Evolutionary conservation across 2,329 filamentous ascomycete genomes (phyloP), one percentile per base, ranked within the genome.

Genomic region (Bertia moriformis): DNA sequence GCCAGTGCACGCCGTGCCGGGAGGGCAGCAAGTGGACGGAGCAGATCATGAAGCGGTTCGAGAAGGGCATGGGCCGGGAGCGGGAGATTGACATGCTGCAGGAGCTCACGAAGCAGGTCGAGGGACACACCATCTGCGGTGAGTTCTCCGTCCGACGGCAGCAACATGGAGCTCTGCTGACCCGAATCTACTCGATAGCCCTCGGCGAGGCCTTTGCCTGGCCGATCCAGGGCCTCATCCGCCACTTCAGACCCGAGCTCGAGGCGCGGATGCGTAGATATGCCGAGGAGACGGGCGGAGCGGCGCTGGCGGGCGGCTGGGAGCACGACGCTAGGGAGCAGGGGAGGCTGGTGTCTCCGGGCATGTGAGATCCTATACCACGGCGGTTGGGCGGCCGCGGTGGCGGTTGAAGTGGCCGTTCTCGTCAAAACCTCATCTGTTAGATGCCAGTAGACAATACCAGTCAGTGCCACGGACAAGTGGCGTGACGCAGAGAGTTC

Each of bases 21-120:
- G 91, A 98, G 67, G 91, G 91, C 48, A 93, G 83, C 69, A 95
- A 93, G 69, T 98, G 91, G 91, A 95, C 89, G 7, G 83, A 94
- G 63, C 88, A 96, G 70, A 96, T 98, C 62, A 96, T 98, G 91
- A 70, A 83, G 62, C 81, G 91, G 42, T 93, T 98, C 51, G 87
- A 93, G 69, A 83, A 83, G 61, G 91, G 91, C 43, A 77, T 85
- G 61, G 91, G 84, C 43, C 78, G 84, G 45, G 78, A 81, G 61
- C 74, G 91, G 44, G 91, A 98, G 66, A 98, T 98, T 58, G 91
- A 98, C 60, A 98, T 98, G 91, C 74, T 98, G 49, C 91, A 95
- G 67, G 91, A 98, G 69, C 67, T 98, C 50, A 98, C 91, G 46
- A 98, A 98, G 73, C 91, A 98, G 66, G 91, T 98, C 44, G 91